A percentile compares a stretch with the other conserved stretches of the same genome.
phyloP scores from a whole-genome alignment of 768 basidiomycete genomes.

The Pisolithus microcarpus region DNA sequence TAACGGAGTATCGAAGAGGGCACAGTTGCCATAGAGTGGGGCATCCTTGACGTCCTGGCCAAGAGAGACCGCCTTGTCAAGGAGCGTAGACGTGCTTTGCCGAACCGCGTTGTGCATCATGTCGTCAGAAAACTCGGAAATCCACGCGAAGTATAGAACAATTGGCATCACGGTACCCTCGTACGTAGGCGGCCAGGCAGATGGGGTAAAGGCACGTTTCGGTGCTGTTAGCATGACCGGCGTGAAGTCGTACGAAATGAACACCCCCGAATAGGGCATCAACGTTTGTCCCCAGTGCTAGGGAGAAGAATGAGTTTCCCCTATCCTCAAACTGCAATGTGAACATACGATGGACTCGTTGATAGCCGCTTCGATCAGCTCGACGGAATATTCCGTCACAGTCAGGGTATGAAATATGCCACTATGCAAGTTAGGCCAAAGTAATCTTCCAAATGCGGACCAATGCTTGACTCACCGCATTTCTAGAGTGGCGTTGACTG shows the following conservation, averaged over 20 bases:
- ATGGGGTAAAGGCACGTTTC: constrained; percentile 28
- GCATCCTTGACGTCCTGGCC: constrained; percentile 36
- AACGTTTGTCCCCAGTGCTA: constrained; percentile 41
- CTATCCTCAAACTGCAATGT: neutral
- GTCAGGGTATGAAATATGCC: constrained; percentile 19
- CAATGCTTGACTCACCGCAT: constrained; percentile 17
- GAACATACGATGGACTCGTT: constrained; percentile 14
- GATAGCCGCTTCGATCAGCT: constrained; percentile 13
- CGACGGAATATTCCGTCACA: constrained; percentile 13
- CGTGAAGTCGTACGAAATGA: constrained; percentile 42
- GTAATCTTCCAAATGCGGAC: neutral
- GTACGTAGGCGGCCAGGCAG: constrained; percentile 46
- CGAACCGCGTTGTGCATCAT: constrained; percentile 34
- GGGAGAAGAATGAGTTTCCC: neutral
- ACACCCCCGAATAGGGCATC: constrained; percentile 29
- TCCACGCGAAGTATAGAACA: constrained; percentile 44
- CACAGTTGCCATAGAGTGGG: constrained; percentile 55
- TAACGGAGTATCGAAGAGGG: constrained; percentile 44
- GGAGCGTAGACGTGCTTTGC: constrained; percentile 34
- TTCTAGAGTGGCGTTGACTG: constrained; percentile 11
- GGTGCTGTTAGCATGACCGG: constrained; percentile 40
- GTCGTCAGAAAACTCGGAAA: constrained; percentile 30
- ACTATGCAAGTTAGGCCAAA: constrained; percentile 5
- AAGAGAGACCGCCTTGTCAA: constrained; percentile 27
- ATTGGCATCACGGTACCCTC: constrained; percentile 34